Evolutionary conservation across 768 basidiomycete genomes (phyloP).

Genomic region (Ramaria sp.): DNA sequence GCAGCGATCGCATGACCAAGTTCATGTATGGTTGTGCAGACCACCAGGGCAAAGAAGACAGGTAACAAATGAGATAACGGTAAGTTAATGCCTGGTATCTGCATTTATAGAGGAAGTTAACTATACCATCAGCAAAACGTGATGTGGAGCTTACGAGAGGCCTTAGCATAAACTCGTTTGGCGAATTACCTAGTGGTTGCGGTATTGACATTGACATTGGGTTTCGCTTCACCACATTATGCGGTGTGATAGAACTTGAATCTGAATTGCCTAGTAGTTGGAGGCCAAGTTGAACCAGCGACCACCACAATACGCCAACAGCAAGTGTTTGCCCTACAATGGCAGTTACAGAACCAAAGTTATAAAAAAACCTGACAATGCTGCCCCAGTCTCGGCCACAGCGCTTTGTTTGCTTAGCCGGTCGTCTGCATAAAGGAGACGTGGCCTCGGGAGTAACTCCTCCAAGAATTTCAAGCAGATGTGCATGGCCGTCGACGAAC

Average conservation of each 20-base stretch:
- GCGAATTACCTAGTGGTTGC: neutral
- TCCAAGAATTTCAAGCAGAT: neutral
- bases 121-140: neutral
- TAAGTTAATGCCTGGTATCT: slow-evolving; percentile 80
- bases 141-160: neutral
- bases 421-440: no score
- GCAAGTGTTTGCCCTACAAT: slow-evolving; percentile 1
- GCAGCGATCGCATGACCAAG: slow-evolving; percentile 69
- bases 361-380: neutral
- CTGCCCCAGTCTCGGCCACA: neutral
- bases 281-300: neutral
- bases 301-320: slow-evolving; percentile 4
- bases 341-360: neutral
- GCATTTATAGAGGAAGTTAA: neutral
- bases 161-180: neutral
- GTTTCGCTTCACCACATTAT: neutral
- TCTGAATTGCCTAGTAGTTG: neutral
- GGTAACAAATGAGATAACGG: slow-evolving; percentile 62
- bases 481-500: neutral
- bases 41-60: slow-evolving; percentile 49
- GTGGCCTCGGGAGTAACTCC: no score
- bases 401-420: no score
- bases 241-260: neutral
- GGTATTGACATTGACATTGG: neutral
- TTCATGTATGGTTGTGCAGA: slow-evolving; percentile 70